Evolutionary conservation across 805 yeast genomes (phyloP).

Genomic region (Starmerella vaccinii): DNA sequence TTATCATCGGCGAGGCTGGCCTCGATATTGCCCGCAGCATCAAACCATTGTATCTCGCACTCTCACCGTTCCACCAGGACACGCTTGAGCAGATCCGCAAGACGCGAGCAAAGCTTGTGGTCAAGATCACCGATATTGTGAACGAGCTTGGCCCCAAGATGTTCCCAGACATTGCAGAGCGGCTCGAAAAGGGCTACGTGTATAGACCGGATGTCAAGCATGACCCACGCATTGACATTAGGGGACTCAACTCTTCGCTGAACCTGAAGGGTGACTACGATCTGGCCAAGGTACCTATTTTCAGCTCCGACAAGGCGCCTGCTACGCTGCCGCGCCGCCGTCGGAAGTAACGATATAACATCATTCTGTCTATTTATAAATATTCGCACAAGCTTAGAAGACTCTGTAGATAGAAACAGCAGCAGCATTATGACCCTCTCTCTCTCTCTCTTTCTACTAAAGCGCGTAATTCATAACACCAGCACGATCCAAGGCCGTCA

Average conservation of each 20-base stretch:
- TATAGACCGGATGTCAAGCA: slow-evolving; percentile 7
- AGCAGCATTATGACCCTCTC: not conserved
- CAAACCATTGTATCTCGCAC: slow-evolving; percentile 57
- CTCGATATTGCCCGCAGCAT: slow-evolving; percentile 76
- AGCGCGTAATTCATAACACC: too few relatives aligned
- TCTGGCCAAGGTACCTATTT: slow-evolving; percentile 24
- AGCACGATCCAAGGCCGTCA: too few relatives aligned
- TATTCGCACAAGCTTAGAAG: not conserved
- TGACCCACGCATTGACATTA: slow-evolving; percentile 25
- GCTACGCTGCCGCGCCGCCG: slow-evolving; percentile 10
- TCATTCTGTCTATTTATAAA: not conserved
- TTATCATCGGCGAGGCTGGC: slow-evolving; percentile 86
- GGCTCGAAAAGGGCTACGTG: slow-evolving; percentile 21
- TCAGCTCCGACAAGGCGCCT: slow-evolving; percentile 20
- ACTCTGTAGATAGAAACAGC: not conserved
- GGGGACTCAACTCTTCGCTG: slow-evolving; percentile 20
- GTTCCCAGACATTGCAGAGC: slow-evolving; percentile 64
- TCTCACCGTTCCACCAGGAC: slow-evolving; percentile 32
- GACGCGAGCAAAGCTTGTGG: slow-evolving; percentile 51
- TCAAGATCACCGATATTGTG: slow-evolving; percentile 66
- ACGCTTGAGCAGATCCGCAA: slow-evolving; percentile 45
- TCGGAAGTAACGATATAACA: not conserved
- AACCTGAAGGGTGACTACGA: slow-evolving; percentile 23
- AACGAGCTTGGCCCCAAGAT: slow-evolving; percentile 74
- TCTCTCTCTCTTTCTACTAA: too few relatives aligned